A percentile compares a stretch with the other conserved stretches of the same genome.
These are phyloP conservation scores for Colletotrichum ledebouriae DNA, from an alignment of 2,329 filamentous ascomycete genomes.

Conservation along the genomic window DNA sequence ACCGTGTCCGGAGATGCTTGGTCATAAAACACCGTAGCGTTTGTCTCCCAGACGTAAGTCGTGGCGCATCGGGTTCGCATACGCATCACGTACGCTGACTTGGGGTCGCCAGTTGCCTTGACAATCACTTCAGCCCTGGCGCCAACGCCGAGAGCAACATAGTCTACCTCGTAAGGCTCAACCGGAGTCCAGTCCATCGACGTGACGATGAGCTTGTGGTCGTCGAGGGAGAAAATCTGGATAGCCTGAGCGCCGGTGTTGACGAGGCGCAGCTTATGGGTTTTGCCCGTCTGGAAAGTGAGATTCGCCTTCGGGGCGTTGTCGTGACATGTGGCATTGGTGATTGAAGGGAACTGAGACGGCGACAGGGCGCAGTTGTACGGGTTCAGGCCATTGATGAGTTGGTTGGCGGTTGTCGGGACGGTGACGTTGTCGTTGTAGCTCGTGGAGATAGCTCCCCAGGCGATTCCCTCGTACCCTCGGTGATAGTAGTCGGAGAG, in stretches of 20 bases:
- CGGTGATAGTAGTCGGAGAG: constrained; percentile 73
- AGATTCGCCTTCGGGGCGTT: constrained; percentile 19
- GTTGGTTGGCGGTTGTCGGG: constrained; percentile 53
- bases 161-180: constrained; percentile 37
- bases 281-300: constrained; percentile 34
- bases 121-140: constrained; percentile 35
- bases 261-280: constrained; percentile 35
- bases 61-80: constrained; percentile 25
- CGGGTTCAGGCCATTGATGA: constrained; percentile 61
- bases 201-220: constrained; percentile 30
- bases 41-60: constrained; percentile 8
- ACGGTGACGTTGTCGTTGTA: constrained; percentile 58
- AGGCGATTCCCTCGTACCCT: constrained; percentile 59
- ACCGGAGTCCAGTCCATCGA: constrained; percentile 34
- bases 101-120: constrained; percentile 27
- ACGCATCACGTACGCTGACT: constrained; percentile 29
- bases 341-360: constrained; percentile 68
- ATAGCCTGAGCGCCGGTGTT: constrained; percentile 39
- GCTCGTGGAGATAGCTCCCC: constrained; percentile 56
- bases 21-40: constrained; percentile 26
- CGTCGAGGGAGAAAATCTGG: constrained; percentile 39
- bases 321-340: constrained; percentile 53
- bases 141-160: constrained; percentile 26
- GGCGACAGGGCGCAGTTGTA: constrained; percentile 57
- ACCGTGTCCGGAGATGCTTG: not conserved